Percentiles rank a stretch among this genome's conserved stretches.
Conservation (phyloP, 1,284 basidiomycete species). For the Apiotrichum gamsii region DNA sequence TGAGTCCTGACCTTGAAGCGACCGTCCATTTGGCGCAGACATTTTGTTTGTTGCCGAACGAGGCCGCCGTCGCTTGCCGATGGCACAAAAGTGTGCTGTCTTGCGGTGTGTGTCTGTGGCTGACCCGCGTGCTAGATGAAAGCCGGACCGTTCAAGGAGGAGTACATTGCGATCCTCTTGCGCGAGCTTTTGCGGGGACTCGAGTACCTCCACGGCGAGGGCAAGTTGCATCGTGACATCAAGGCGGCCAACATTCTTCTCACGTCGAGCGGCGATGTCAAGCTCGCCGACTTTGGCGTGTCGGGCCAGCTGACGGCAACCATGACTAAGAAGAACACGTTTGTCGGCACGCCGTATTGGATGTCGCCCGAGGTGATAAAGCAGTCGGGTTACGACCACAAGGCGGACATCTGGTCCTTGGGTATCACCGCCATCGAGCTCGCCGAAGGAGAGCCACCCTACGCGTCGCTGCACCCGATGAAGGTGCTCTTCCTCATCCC, state of each 20-base stretch:
- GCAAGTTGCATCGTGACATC: slow-evolving; percentile 96
- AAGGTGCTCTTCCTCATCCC: slow-evolving; percentile 98
- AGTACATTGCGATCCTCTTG: slow-evolving; percentile 96
- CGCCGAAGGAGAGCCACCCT: slow-evolving; percentile 94
- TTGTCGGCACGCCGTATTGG: slow-evolving; percentile 96
- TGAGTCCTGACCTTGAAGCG: slow-evolving; percentile 21
- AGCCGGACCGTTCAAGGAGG: slow-evolving; percentile 92
- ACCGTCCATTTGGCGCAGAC: not conserved
- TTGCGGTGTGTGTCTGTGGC: not conserved
- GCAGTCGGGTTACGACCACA: slow-evolving; percentile 97
- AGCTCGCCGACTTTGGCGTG: slow-evolving; percentile 97
- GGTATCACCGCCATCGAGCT: slow-evolving; percentile 95
- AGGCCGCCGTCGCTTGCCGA: not conserved
- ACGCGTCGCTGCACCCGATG: slow-evolving; percentile 97
- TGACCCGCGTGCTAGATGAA: slow-evolving; percentile 66
- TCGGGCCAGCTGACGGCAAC: slow-evolving; percentile 97
- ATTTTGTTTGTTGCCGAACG: not conserved
- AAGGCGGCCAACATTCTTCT: slow-evolving; percentile 97
- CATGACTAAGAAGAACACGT: slow-evolving; percentile 97
- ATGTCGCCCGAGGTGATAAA: slow-evolving; percentile 99
- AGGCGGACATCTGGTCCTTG: slow-evolving; percentile 95
- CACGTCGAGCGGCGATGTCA: slow-evolving; percentile 87
- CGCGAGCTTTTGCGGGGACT: slow-evolving; percentile 86
- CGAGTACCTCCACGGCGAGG: slow-evolving; percentile 87
- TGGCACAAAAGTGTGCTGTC: too few species aligned